A percentile compares a stretch with the other conserved stretches of the same genome.
phyloP scores from a whole-genome alignment of 805 yeast species.

The Barnettozyma californica region DNA sequence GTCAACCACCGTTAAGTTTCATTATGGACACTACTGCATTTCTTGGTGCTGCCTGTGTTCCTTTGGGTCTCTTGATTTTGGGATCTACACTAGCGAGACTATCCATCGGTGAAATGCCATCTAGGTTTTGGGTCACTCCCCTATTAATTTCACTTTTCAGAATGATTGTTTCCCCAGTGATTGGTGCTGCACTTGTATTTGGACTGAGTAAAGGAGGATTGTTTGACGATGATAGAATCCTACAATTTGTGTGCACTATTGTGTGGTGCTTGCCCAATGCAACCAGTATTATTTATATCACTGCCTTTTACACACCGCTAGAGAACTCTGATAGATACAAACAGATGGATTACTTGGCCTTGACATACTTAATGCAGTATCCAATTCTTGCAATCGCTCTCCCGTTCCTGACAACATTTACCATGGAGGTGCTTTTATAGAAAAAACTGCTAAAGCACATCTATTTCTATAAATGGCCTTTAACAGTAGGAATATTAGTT shows the following conservation, averaged over 20 bases:
- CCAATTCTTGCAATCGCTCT: conserved; percentile 20
- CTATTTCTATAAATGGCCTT: background rate
- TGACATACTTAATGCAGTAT: conserved; percentile 22
- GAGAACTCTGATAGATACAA: conserved; percentile 14
- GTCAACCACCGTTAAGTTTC: conserved; percentile 78
- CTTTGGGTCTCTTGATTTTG: conserved; percentile 73
- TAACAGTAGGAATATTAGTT: background rate
- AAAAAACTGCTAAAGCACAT: background rate
- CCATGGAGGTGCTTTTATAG: conserved; percentile 10
- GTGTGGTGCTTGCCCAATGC: conserved; percentile 85
- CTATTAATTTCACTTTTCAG: conserved; percentile 50
- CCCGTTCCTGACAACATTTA: conserved; percentile 21
- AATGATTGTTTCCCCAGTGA: conserved; percentile 69
- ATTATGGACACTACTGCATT: conserved; percentile 76
- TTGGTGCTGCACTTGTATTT: conserved; percentile 64
- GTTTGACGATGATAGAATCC: conserved; percentile 47
- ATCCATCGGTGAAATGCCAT: conserved; percentile 43
- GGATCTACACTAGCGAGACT: conserved; percentile 90
- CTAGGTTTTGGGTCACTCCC: conserved; percentile 40
- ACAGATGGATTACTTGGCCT: conserved; percentile 23
- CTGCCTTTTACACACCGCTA: conserved; percentile 76
- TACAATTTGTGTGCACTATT: conserved; percentile 70
- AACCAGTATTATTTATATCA: conserved; percentile 80
- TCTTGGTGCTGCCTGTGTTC: conserved; percentile 86
- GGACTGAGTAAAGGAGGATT: conserved; percentile 64